Percentiles rank a stretch among this genome's conserved stretches.
Evolutionary conservation across 1,284 basidiomycete genomes (phyloP).

Genomic region (Phaffia rhodozyma): DNA sequence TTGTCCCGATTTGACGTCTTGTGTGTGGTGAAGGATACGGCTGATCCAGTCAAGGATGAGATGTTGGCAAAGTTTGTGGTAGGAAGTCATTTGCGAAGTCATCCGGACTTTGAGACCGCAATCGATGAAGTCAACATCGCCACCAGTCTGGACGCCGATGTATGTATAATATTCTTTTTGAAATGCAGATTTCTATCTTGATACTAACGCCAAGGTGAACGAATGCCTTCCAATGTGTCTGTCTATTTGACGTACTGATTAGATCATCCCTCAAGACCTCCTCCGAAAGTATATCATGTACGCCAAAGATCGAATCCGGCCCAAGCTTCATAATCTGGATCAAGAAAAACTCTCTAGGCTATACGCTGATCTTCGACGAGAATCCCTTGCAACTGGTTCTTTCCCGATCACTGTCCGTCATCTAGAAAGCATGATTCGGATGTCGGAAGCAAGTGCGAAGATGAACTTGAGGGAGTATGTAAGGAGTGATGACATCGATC

Average conservation of each 20-base stretch:
- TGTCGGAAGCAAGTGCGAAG: conserved; percentile 96
- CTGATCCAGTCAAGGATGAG: conserved; percentile 94
- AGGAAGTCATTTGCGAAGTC: conserved; percentile 84
- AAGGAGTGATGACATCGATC: conserved; percentile 87
- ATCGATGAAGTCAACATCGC: conserved; percentile 76
- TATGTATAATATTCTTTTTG: conserved; percentile 38
- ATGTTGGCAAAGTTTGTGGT: conserved; percentile 94
- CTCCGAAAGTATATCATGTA: conserved; percentile 99
- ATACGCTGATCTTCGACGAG: conserved; percentile 91
- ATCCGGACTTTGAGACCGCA: conserved; percentile 79
- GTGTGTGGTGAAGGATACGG: conserved; percentile 95
- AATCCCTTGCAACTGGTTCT: conserved; percentile 90
- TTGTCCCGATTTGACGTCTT: conserved; percentile 97
- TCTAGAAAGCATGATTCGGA: conserved; percentile 97
- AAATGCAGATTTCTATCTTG: too few relatives aligned
- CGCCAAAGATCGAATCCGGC: conserved; percentile 79
- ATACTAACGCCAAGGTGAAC: not conserved
- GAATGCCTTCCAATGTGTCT: not conserved
- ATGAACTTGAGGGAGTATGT: conserved; percentile 97
- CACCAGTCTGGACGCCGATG: conserved; percentile 81
- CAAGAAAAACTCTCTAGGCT: conserved; percentile 90
- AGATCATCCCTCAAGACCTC: conserved; percentile 94
- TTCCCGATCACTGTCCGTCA: conserved; percentile 98
- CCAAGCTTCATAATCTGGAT: conserved; percentile 88
- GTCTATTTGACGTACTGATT: conserved; percentile 4